Evolutionary conservation across 768 basidiomycete genomes (phyloP).

Genomic region (Suillus americanus): DNA sequence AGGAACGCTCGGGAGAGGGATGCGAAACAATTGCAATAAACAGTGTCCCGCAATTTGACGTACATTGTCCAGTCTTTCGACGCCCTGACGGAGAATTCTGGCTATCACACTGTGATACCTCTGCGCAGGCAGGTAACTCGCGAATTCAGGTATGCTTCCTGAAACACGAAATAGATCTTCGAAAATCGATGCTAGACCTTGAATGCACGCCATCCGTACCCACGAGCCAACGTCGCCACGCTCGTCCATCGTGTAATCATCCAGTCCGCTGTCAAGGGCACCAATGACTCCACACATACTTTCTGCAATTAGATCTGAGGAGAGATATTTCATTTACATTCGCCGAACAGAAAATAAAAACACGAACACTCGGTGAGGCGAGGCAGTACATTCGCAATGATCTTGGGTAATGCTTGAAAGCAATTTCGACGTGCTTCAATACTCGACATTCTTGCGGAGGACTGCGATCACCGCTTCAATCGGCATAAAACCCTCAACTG

Average conservation of each 20-base stretch:
- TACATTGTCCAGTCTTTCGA: slow-evolving; percentile 90
- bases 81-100: slow-evolving; percentile 82
- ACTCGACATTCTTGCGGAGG: slow-evolving; percentile 38
- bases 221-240: slow-evolving; percentile 97
- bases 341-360: slow-evolving; percentile 13
- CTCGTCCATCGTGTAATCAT: slow-evolving; percentile 92
- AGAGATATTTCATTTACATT: slow-evolving; percentile 10
- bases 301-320: slow-evolving; percentile 48
- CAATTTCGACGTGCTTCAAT: slow-evolving; percentile 64
- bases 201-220: slow-evolving; percentile 80
- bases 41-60: slow-evolving; percentile 75
- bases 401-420: slow-evolving; percentile 43
- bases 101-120: slow-evolving; percentile 58
- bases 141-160: slow-evolving; percentile 42
- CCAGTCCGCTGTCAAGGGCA: slow-evolving; percentile 66
- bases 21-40: slow-evolving; percentile 50
- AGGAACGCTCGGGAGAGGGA: slow-evolving; percentile 42
- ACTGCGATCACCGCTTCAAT: slow-evolving; percentile 27
- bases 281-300: slow-evolving; percentile 50
- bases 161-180: slow-evolving; percentile 51
- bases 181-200: slow-evolving; percentile 56
- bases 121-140: slow-evolving; percentile 58
- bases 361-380: slow-evolving; percentile 46
- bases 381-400: slow-evolving; percentile 45
- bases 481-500: slow-evolving; percentile 16